Conservation (phyloP, 352 stramenopile genomes). For the Plasmopara muralis region DNA sequence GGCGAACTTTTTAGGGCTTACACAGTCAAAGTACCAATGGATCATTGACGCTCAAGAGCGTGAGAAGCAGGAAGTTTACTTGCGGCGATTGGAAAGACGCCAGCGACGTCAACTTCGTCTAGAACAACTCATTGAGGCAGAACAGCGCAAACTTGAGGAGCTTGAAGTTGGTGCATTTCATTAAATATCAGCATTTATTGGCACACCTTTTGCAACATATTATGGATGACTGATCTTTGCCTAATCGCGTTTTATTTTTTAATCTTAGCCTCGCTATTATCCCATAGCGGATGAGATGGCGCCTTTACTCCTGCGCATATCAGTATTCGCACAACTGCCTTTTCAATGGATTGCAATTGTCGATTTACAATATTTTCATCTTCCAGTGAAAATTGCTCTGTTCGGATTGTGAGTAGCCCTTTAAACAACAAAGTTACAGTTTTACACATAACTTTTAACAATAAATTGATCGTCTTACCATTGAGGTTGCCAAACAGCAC, state of each 20-base stretch:
- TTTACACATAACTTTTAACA: background rate
- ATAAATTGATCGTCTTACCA: conserved; percentile 28
- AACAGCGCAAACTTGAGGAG: conserved; percentile 60
- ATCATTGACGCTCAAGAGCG: conserved; percentile 69
- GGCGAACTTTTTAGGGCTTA: conserved; percentile 75
- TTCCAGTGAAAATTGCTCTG: conserved; percentile 67
- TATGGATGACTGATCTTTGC: too few species aligned
- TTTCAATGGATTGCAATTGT: conserved; percentile 66
- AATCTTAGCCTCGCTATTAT: conserved; percentile 4
- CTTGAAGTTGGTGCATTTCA: conserved; percentile 35
- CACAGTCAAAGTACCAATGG: conserved; percentile 81
- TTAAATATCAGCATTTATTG: conserved; percentile 2
- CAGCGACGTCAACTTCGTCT: conserved; percentile 63
- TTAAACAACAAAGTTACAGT: conserved; percentile 6
- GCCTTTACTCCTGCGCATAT: conserved; percentile 33
- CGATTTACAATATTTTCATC: conserved; percentile 62
- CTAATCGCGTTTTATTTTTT: too few species aligned
- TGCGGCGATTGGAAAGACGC: conserved; percentile 45
- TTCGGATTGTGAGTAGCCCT: conserved; percentile 96
- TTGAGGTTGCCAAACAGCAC: conserved; percentile 96
- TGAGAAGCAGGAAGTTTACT: conserved; percentile 54
- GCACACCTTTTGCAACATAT: conserved; percentile 7
- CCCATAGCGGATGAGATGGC: conserved; percentile 39
- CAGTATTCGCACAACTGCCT: conserved; percentile 45
- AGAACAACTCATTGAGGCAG: conserved; percentile 57